Conservation (phyloP, 768 basidiomycete genomes). For the Lanmaoa pseudosensibilis region DNA sequence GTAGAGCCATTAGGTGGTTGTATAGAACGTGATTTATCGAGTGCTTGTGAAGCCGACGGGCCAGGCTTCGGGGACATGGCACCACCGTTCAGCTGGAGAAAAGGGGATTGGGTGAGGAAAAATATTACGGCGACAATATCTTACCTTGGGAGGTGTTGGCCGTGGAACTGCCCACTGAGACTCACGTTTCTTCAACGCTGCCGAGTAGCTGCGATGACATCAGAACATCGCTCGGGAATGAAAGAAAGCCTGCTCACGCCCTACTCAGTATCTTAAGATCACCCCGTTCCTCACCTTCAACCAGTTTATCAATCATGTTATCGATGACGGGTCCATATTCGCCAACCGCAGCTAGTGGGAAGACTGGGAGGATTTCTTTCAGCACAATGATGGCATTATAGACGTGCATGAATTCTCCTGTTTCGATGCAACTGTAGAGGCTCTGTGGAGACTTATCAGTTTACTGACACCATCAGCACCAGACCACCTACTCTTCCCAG, state of each 20-base stretch:
- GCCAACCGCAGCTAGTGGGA: slow-evolving; percentile 68
- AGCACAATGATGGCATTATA: slow-evolving; percentile 95
- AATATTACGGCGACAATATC: neutral
- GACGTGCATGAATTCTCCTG: slow-evolving; percentile 94
- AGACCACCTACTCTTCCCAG: slow-evolving; percentile 57
- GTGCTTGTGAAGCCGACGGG: slow-evolving; percentile 30
- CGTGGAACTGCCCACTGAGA: slow-evolving; percentile 47
- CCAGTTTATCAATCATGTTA: slow-evolving; percentile 59
- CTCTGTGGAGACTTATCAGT: slow-evolving; percentile 45
- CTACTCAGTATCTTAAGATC: slow-evolving; percentile 78
- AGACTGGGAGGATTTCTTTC: slow-evolving; percentile 87
- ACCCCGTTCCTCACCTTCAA: slow-evolving; percentile 78
- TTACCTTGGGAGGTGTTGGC: slow-evolving; percentile 35
- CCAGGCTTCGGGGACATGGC: slow-evolving; percentile 30
- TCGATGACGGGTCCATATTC: slow-evolving; percentile 57
- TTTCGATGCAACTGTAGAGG: slow-evolving; percentile 77
- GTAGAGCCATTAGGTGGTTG: slow-evolving; percentile 44
- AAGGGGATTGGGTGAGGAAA: neutral
- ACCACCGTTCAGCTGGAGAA: slow-evolving; percentile 28
- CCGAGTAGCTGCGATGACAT: slow-evolving; percentile 54
- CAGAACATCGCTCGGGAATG: slow-evolving; percentile 1
- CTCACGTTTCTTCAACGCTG: slow-evolving; percentile 74
- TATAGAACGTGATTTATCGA: slow-evolving; percentile 31
- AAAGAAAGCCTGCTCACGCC: slow-evolving; percentile 50
- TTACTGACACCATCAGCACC: neutral